Percentiles rank a stretch among this genome's conserved stretches.
Conservation (phyloP, 2,329 filamentous ascomycete genomes). For the Colletotrichum tropicale region DNA sequence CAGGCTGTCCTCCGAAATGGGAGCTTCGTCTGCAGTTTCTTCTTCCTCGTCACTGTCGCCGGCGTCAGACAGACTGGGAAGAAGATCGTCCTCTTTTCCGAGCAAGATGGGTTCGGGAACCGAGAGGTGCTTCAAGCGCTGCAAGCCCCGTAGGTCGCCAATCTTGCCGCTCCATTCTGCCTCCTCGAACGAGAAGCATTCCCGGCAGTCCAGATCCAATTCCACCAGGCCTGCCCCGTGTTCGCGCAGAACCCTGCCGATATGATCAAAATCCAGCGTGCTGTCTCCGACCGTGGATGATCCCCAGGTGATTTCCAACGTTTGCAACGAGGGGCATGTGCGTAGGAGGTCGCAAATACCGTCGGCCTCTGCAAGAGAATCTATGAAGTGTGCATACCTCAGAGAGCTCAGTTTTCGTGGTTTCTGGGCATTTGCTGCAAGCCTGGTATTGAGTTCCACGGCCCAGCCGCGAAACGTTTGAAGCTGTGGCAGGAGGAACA, state of each 20-base stretch:
- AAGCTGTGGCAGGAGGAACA: neutral
- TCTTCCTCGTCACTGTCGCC: neutral
- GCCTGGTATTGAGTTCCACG: neutral
- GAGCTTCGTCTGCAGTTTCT: neutral
- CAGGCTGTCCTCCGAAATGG: neutral
- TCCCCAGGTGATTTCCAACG: neutral
- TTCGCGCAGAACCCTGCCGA: neutral
- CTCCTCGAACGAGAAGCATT: neutral
- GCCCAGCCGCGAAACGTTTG: neutral
- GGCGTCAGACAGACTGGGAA: neutral
- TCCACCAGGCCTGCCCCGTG: neutral
- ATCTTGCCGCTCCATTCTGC: neutral
- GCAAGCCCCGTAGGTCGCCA: neutral
- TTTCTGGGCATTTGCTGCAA: neutral
- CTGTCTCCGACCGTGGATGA: neutral
- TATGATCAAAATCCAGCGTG: neutral
- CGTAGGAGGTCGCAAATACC: neutral
- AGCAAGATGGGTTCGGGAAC: neutral
- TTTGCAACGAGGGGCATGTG: neutral
- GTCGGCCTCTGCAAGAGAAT: neutral
- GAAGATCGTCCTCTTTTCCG: neutral
- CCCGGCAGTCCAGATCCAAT: neutral
- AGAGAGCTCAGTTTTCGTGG: neutral
- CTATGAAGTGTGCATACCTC: neutral
- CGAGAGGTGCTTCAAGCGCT: neutral